phyloP scores from a whole-genome alignment of 352 stramenopile genomes.

The Globisporangium takayamanum region DNA sequence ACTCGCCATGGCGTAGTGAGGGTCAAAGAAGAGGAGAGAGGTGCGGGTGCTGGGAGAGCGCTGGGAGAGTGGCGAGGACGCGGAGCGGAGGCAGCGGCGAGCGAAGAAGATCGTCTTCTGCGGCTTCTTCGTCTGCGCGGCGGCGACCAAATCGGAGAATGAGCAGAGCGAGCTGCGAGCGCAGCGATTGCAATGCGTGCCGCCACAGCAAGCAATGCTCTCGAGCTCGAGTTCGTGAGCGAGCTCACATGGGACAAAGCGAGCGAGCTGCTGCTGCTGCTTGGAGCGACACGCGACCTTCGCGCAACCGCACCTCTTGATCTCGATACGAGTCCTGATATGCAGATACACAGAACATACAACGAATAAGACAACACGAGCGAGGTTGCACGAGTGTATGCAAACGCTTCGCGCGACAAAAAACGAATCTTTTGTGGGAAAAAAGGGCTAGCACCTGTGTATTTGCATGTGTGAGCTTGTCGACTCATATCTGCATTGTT shows the following conservation, averaged over 20 bases:
- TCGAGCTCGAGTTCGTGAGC: not conserved
- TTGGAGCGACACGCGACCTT: not conserved
- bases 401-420: not conserved
- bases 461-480: too few relatives aligned
- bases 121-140: slow-evolving; percentile 5
- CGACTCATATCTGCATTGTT: too few relatives aligned
- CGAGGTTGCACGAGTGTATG: not conserved
- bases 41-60: slow-evolving; percentile 7
- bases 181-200: too few relatives aligned
- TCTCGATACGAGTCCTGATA: too few relatives aligned
- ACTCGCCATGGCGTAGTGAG: slow-evolving; percentile 26
- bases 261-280: not conserved
- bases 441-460: too few relatives aligned
- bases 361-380: not conserved
- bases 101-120: slow-evolving; percentile 10
- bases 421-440: slow-evolving; percentile 2
- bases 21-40: slow-evolving; percentile 1
- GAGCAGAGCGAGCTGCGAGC: not conserved
- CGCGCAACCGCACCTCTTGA: not conserved
- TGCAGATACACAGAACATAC: not conserved
- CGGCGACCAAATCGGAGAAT: slow-evolving; percentile 14
- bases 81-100: not conserved
- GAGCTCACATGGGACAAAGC: too few relatives aligned
- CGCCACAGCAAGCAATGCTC: too few relatives aligned
- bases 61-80: not conserved